Evolutionary conservation across 1,284 basidiomycete species (phyloP), one percentile per base, ranked within the genome.

Genomic region (Agaricales sp.): DNA sequence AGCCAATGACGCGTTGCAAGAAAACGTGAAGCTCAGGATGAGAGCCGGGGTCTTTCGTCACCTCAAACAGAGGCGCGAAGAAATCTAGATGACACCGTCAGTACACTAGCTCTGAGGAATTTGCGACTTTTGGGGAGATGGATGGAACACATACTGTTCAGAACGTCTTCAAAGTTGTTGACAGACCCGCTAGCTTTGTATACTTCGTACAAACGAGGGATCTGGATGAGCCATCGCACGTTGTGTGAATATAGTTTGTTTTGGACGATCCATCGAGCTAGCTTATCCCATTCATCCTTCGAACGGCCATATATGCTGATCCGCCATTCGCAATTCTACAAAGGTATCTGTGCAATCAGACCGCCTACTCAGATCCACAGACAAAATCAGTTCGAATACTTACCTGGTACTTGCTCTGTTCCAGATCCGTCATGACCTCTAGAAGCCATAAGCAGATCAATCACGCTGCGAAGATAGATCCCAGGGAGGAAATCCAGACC

Each of bases 391-490:
- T n/a, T 35, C n/a, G 19, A 26, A 4, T 21, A 50, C 64, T 25
- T 58, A 86, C 87, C 75, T 99, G 95, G 60, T 99, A 99, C 68
- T 99, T 99, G 74, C 89, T 94, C 66, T 95, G 91, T 65, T 98
- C 93, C 30, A 98, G 66, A 77, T 99, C 96, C 23, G 76, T 85
- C 80, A 98, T 97, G 44, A 99, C 75, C 74, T 99, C 96, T 93
- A 61, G 2, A 44, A 37, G 49, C 48, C 26, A 38, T 49, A 51
- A 45, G n/a, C 49, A 26, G 46, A 48, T 14, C 45, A 25, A 55
- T 44, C 18, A 19, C 48, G 35, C 24, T 4, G 23, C 6, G 52
- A 24, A 3, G 22, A 44, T 48, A 25, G 13, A 8, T 11, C 45
- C 37, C 16, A n/a, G 20, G 20, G 14, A 37, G 45, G 2, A 46